Percentiles rank a stretch among this genome's conserved stretches.
phyloP scores from a whole-genome alignment of 148 eudicot species.

The Hydrangea macrophylla region DNA sequence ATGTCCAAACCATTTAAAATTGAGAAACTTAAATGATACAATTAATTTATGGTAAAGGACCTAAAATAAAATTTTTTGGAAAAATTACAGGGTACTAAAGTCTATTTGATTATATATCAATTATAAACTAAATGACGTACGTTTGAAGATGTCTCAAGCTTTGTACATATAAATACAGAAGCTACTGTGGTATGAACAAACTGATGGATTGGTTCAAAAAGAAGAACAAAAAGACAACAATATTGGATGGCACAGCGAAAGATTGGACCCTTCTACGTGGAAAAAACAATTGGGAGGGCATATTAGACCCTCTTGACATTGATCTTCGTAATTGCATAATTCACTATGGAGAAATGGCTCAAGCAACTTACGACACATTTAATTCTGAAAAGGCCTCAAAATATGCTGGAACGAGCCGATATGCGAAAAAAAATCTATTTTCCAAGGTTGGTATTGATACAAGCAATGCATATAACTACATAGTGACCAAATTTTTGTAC shows the following conservation, averaged over 20 bases:
- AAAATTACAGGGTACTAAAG: no score
- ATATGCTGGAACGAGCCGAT: conserved; percentile 53
- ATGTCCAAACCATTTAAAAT: no score
- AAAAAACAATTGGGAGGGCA: conserved; percentile 49
- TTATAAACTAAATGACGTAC: no score
- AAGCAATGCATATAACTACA: conserved; percentile 48
- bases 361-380: conserved; percentile 69
- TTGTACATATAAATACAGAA: no score
- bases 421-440: conserved; percentile 36
- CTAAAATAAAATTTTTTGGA: no score
- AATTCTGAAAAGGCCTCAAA: conserved; percentile 47
- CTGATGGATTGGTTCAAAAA: no score
- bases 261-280: conserved; percentile 72
- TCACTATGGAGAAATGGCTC: conserved; percentile 83
- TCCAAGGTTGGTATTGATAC: conserved; percentile 35
- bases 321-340: conserved; percentile 66
- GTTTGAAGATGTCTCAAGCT: no score
- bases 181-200: no score
- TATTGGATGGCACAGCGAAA: conserved; percentile 35
- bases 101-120: no score
- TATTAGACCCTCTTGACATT: conserved; percentile 60
- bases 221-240: no score
- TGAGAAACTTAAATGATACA: no score
- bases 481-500: conserved; percentile 62
- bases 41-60: no score